phyloP scores from a whole-genome alignment of 179 eudicot genomes.

The Silene coronaria region DNA sequence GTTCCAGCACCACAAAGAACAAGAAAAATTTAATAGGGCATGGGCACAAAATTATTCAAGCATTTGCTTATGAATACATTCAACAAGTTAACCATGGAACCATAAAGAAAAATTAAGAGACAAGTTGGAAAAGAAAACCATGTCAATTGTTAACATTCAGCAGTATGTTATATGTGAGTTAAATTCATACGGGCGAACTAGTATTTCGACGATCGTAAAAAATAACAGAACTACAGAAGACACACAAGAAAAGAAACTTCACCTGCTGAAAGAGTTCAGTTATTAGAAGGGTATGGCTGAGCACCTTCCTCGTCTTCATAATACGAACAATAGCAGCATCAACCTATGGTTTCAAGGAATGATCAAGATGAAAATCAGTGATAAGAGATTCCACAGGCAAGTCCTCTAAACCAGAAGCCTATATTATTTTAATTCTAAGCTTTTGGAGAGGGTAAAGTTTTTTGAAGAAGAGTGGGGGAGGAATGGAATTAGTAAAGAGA shows the following conservation, averaged over 20 bases:
- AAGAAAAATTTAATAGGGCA: neutral
- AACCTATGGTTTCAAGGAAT: slow-evolving; percentile 39
- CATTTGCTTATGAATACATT: neutral
- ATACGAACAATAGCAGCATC: slow-evolving; percentile 99
- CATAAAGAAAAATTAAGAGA: neutral
- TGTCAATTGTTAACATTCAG: neutral
- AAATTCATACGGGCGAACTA: neutral
- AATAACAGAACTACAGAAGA: neutral
- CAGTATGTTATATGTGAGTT: neutral
- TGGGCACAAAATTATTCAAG: neutral
- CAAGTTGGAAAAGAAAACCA: neutral
- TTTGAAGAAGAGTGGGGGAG: neutral
- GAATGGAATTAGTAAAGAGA: slow-evolving; percentile 7
- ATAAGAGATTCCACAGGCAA: neutral
- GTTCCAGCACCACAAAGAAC: slow-evolving; percentile 28
- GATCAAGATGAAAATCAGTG: neutral
- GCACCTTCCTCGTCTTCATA: slow-evolving; percentile 95
- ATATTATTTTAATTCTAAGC: neutral
- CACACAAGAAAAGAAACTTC: neutral
- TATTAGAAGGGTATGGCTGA: slow-evolving; percentile 89
- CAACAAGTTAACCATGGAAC: neutral
- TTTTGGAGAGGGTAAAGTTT: neutral
- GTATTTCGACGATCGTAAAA: neutral
- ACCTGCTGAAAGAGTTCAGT: slow-evolving; percentile 99
- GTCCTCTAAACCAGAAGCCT: neutral